These are phyloP conservation scores for Puccinia triticina DNA, from an alignment of 1,284 basidiomycete species.

Conservation along the genomic window DNA sequence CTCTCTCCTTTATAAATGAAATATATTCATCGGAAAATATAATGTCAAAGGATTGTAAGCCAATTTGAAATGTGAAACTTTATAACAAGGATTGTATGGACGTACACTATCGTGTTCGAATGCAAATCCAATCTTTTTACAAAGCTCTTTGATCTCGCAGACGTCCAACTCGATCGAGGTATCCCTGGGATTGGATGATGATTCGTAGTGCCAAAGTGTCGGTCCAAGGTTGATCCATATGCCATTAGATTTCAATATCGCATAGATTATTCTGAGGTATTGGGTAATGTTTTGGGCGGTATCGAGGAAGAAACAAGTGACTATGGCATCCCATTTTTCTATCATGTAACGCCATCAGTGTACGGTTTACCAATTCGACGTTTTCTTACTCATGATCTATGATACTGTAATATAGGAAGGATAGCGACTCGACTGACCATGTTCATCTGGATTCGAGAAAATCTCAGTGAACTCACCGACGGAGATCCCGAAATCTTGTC, in stretches of 20 bases:
- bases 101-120: conserved; percentile 31
- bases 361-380: not conserved
- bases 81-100: not conserved
- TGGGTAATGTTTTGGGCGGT: conserved; percentile 91
- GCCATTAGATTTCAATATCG: conserved; percentile 76
- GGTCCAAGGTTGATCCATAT: conserved; percentile 68
- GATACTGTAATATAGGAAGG: not conserved
- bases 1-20: conserved; percentile 12
- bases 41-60: not conserved
- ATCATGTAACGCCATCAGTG: not conserved
- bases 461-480: conserved; percentile 93
- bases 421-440: conserved; percentile 59
- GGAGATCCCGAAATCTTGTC: conserved; percentile 75
- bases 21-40: not conserved
- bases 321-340: conserved; percentile 80
- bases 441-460: conserved; percentile 67
- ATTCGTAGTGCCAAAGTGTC: conserved; percentile 90
- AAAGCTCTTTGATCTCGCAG: conserved; percentile 36
- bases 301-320: conserved; percentile 98
- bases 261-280: conserved; percentile 79
- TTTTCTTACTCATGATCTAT: not conserved
- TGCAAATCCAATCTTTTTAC: conserved; percentile 23
- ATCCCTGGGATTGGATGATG: conserved; percentile 29
- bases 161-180: conserved; percentile 44
- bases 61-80: not conserved